These are phyloP conservation scores for Trichopus zeylanicus DNA, from an alignment of 116 monocot species.

Conservation along the genomic window DNA sequence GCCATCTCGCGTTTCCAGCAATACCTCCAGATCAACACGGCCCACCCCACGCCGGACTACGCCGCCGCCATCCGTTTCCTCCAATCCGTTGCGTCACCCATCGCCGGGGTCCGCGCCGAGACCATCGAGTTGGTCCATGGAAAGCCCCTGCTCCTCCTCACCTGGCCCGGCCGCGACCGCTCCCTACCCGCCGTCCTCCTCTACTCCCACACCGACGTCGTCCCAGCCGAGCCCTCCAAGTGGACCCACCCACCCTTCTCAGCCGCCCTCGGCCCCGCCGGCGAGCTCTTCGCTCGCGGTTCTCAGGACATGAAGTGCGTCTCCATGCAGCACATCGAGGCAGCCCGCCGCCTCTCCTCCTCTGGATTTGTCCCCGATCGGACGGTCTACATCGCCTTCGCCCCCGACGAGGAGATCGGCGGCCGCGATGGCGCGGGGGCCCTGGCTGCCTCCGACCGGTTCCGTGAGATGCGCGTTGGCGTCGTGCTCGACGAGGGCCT, in stretches of 20 bases:
- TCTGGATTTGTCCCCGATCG: constrained; percentile 51
- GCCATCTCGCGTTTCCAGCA: constrained; percentile 59
- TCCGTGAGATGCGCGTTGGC: constrained; percentile 59
- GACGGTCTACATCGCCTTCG: constrained; percentile 71
- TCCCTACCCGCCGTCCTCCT: constrained; percentile 80
- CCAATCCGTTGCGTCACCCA: constrained; percentile 21
- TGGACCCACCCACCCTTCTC: constrained; percentile 75
- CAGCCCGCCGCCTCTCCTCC: constrained; percentile 42
- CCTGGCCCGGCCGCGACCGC: constrained; percentile 55
- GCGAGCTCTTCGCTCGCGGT: constrained; percentile 70
- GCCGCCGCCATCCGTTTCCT: constrained; percentile 48
- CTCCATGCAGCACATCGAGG: constrained; percentile 86
- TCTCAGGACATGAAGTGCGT: constrained; percentile 99
- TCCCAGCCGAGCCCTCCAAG: constrained; percentile 80
- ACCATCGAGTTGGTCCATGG: constrained; percentile 48
- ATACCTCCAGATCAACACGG: constrained; percentile 85
- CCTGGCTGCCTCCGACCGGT: constrained; percentile 46
- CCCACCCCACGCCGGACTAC: constrained; percentile 89
- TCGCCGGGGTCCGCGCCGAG: constrained; percentile 25
- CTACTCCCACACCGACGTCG: constrained; percentile 98
- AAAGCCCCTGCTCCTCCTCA: constrained; percentile 78
- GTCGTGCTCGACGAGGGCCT: constrained; percentile 89
- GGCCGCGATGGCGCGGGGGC: constrained; percentile 47
- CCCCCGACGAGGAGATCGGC: constrained; percentile 95
- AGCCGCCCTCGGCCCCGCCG: constrained; percentile 37